Percentiles rank a stretch among this genome's conserved stretches.
Evolutionary conservation across 2,329 filamentous ascomycete genomes (phyloP).

Genomic region (Mycosphaerella arachidis): DNA sequence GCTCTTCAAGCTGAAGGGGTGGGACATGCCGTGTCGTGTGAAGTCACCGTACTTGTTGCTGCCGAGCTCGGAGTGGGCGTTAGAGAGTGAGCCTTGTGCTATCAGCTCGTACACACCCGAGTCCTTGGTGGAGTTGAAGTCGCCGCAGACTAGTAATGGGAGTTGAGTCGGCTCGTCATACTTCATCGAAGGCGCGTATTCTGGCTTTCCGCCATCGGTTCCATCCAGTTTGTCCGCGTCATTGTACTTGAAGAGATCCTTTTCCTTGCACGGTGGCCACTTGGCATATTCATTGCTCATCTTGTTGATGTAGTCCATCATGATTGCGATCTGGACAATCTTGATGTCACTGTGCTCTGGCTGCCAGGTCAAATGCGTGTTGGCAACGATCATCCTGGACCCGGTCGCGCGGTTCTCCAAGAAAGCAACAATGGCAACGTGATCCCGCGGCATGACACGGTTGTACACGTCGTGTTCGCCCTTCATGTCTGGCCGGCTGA

Average conservation of each 20-base stretch:
- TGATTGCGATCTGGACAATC: constrained; percentile 87
- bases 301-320: constrained; percentile 88
- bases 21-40: constrained; percentile 84
- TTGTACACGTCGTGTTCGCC: constrained; percentile 97
- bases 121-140: constrained; percentile 86
- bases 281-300: constrained; percentile 80
- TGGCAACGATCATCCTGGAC: constrained; percentile 86
- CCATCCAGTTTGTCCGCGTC: constrained; percentile 48
- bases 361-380: constrained; percentile 95
- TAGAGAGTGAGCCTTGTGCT: constrained; percentile 70
- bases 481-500: constrained; percentile 95
- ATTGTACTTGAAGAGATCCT: constrained; percentile 47
- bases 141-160: constrained; percentile 84
- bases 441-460: constrained; percentile 95
- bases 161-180: constrained; percentile 85
- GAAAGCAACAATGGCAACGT: constrained; percentile 88
- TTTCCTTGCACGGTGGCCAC: constrained; percentile 76
- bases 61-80: constrained; percentile 74
- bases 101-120: constrained; percentile 92
- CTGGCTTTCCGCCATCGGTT: constrained; percentile 43
- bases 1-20: constrained; percentile 90
- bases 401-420: constrained; percentile 88
- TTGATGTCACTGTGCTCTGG: constrained; percentile 89
- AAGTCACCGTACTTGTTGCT: constrained; percentile 88
- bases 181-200: constrained; percentile 74